These are phyloP conservation scores for Kwoniella dejecticola DNA, from an alignment of 768 basidiomycete species.

Conservation along the genomic window DNA sequence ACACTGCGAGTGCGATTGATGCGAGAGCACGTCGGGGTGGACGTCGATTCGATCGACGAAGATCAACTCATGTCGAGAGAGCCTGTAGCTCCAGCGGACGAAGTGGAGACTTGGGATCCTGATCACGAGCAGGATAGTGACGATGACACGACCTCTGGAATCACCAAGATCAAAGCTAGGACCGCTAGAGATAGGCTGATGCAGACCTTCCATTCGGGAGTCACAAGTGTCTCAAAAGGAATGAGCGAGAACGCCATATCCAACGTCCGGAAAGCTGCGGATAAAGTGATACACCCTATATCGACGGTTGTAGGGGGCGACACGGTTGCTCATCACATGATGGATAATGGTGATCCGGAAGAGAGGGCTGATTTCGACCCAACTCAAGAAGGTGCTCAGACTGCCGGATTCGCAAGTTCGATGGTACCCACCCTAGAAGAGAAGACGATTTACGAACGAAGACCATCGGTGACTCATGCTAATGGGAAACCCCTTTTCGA, in stretches of 20 bases:
- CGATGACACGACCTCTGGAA: constrained; percentile 39
- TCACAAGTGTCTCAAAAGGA: constrained; percentile 52
- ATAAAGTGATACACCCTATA: constrained; percentile 59
- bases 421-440: constrained; percentile 73
- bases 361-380: constrained; percentile 63
- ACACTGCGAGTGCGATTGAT: constrained; percentile 88
- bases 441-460: constrained; percentile 63
- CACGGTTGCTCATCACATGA: constrained; percentile 54
- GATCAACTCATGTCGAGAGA: constrained; percentile 67
- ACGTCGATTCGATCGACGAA: constrained; percentile 83
- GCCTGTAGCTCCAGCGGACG: constrained; percentile 61
- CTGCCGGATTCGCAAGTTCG: constrained; percentile 65
- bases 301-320: constrained; percentile 48
- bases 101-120: constrained; percentile 72
- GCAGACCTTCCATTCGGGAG: constrained; percentile 41
- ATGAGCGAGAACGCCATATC: constrained; percentile 50
- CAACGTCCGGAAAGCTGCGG: constrained; percentile 57
- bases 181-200: constrained; percentile 45
- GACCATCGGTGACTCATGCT: constrained; percentile 54
- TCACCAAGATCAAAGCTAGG: constrained; percentile 50
- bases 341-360: constrained; percentile 59
- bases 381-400: constrained; percentile 61
- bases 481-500: constrained; percentile 52
- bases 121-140: constrained; percentile 64
- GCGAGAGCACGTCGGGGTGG: constrained; percentile 93